Evolutionary conservation across 371 early-diverging fungal species (phyloP), one percentile per base, ranked within the genome.

Genomic region (Mucor saturninus): DNA sequence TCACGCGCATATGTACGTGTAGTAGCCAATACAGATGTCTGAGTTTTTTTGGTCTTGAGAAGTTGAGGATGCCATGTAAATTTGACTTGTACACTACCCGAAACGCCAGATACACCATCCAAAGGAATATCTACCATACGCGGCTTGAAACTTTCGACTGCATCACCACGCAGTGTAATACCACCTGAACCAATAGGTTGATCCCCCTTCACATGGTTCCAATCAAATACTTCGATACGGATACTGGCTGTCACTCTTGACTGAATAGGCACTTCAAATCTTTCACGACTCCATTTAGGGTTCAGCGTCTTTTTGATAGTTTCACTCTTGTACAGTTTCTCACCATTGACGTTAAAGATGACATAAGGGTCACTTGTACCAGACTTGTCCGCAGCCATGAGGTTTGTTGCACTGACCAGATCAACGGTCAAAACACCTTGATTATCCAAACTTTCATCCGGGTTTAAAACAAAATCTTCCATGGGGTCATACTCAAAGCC

Each of bases 331-430:
- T 84, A 77, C 21, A 90, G 85, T 53, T 90, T 90, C 61, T 88
- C 88, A 29, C 91, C 94, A 62, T 92, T 92, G 7, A 95, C 68
- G 11, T 75, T 78, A 54, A 95, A 86, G 13, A 86, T 74, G 5
- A 91, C 85, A 69, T 89, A 97, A 10, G 97, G 95, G 65, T 97
- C 96, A 59, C 90, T 91, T 0, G 86, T 84, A 54, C 80, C 80
- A 1, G 72, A 62, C 45, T 78, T 81, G 45, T 85, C 84, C 6
- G 78, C 85, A n/a, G 85, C 83, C 67, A 81, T 74, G 48, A 85
- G 59, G 42, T 80, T 62, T n/a, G 68, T 70, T 30, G 80, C 86
- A 32, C 77, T 75, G 14, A 86, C 52, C 28, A 86, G 61, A 0
- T 74, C 74, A 5, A 81, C 79, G 0, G 76, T 74, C 62, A 85